Conservation (phyloP, 78 protist genomes). For the Dictyostelium capitatum region DNA sequence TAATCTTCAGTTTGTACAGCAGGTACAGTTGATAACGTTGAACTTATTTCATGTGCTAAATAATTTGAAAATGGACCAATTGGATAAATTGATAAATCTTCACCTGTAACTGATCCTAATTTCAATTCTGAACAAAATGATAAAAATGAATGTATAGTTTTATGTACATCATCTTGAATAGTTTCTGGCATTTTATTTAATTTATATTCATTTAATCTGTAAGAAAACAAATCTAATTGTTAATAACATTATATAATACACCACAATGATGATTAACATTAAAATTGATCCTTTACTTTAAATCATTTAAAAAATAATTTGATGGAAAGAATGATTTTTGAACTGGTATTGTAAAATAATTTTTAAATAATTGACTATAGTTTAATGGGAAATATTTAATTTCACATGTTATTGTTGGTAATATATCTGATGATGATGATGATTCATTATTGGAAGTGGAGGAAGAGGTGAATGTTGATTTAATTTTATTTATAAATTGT, state of each 20-base stretch:
- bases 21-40: not conserved
- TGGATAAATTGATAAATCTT: constrained; percentile 55
- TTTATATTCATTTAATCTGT: constrained; percentile 35
- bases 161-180: constrained; percentile 56
- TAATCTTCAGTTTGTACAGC: constrained; percentile 37
- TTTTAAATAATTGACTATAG: constrained; percentile 5
- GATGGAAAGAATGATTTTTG: constrained; percentile 38
- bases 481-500: too few species aligned
- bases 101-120: constrained; percentile 46
- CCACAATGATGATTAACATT: too few species aligned
- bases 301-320: constrained; percentile 26
- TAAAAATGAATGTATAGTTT: constrained; percentile 50
- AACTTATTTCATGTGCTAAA: constrained; percentile 43
- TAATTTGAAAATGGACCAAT: constrained; percentile 49
- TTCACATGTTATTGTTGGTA: constrained; percentile 3
- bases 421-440: not conserved
- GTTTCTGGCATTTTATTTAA: constrained; percentile 24
- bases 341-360: constrained; percentile 48
- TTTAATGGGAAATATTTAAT: constrained; percentile 15
- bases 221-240: too few species aligned
- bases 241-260: too few species aligned
- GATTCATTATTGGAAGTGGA: not conserved
- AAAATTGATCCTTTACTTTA: too few species aligned
- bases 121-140: constrained; percentile 56
- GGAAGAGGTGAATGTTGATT: not conserved